Base-by-base conservation (phyloP, 306 rosid species). In the Begonia masoniana region DNA sequence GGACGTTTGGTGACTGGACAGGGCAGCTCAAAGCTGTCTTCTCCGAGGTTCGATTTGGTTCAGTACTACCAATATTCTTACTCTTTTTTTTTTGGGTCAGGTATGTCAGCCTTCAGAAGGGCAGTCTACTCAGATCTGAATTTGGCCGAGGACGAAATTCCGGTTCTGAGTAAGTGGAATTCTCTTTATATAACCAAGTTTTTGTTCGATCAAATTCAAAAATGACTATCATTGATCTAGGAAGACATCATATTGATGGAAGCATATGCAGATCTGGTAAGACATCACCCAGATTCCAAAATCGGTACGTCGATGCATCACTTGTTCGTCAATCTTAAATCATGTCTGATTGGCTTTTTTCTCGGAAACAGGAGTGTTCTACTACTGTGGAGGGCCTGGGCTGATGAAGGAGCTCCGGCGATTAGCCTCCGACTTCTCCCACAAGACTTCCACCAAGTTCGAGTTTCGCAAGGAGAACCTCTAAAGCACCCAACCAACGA, bases 1-100 rank as follows among this genome's bases (percentile, higher is more conserved):
- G 85, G 48, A 68, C 81, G 43, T 53, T 68, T 1, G 85, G 85
- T 3, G 85, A 78, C 43, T 78, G 85, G 85, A 78, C 85, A 1
- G 54, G 81, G 61, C 74, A 78, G 66, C 78, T 78, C 47, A 78
- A 71, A 60, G 61, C 63, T 12, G 76, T 74, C 10, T 78, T 78
- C 66, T 78, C 81, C 0, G 68, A 76, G 70, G 77, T 65, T 51
- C 7, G 66, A 7, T 31, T 31, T 31, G 7, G 39, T 31, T 31
- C 9, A 3, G 39, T 31, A 21, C 24, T 2, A 21, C 24, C 24
- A 21, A 21, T 21, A 21, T 31, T 31, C 6, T 31, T 31, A 31
- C 39, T 31, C 3, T 31, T 23, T 16, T 35, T 14, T 42, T 41
- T 24, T 15, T 12, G 24, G 24, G 43, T 26, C 65, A 73, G 77